Evolutionary conservation across 805 yeast genomes (phyloP).

Genomic region (Henningerozyma blattae): DNA sequence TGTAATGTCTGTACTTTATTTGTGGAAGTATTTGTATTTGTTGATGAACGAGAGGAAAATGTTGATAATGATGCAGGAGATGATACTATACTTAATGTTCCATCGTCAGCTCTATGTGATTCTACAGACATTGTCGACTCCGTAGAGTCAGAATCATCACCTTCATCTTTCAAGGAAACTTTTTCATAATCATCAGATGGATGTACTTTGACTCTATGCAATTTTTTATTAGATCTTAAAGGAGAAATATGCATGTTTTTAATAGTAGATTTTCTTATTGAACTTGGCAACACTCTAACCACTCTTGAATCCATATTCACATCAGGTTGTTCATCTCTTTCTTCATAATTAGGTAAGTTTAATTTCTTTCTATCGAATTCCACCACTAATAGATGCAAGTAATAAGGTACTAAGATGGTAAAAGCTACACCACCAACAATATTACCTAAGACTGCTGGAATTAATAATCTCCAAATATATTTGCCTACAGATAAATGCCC

Average conservation of each 20-base stretch:
- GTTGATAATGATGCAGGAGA: too few relatives aligned
- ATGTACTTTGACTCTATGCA: too few relatives aligned
- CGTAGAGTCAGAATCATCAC: not conserved
- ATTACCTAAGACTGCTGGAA: constrained; percentile 67
- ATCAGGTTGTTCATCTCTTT: constrained; percentile 73
- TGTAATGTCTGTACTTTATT: too few relatives aligned
- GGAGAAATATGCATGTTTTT: too few relatives aligned
- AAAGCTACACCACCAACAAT: constrained; percentile 68
- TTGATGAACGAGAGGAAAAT: too few relatives aligned
- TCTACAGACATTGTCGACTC: not conserved
- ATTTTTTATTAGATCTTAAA: constrained; percentile 1
- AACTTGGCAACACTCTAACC: too few relatives aligned
- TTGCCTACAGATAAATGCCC: constrained; percentile 51
- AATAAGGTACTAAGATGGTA: constrained; percentile 56
- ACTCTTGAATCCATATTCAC: constrained; percentile 69
- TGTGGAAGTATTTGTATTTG: too few relatives aligned
- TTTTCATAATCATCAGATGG: too few relatives aligned
- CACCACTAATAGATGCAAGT: constrained; percentile 58
- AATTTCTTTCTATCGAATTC: constrained; percentile 54
- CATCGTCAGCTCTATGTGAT: not conserved
- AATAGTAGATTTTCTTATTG: too few relatives aligned
- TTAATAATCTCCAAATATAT: constrained; percentile 59
- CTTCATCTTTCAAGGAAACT: constrained; percentile 1
- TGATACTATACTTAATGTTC: too few relatives aligned
- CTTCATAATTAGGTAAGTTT: constrained; percentile 56